phyloP scores from a whole-genome alignment of 1,284 basidiomycete genomes.

The Phenoliferia sp. region DNA sequence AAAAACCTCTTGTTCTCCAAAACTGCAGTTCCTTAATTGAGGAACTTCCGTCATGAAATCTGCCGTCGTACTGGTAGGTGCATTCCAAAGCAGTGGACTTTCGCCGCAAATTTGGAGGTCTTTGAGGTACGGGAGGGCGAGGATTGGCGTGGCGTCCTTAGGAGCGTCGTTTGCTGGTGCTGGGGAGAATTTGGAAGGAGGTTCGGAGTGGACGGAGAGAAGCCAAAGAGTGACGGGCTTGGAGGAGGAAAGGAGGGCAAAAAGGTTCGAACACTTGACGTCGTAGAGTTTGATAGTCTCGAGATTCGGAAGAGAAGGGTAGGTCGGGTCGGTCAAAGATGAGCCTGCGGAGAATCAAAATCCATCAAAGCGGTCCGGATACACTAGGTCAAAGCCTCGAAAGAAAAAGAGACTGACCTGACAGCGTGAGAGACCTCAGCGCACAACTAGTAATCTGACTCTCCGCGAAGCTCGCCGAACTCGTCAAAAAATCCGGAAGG shows the following conservation, averaged over 20 bases:
- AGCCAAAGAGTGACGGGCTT: constrained; percentile 4
- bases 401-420: not conserved
- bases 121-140: constrained; percentile 5
- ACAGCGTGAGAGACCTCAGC: not conserved
- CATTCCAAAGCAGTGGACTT: constrained; percentile 9
- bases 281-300: not conserved
- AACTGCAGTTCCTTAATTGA: not conserved
- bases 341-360: too few relatives aligned
- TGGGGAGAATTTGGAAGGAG: constrained; percentile 4
- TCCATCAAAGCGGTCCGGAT: too few relatives aligned
- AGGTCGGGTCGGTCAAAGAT: not conserved
- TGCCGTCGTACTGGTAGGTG: not conserved
- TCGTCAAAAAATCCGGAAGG: constrained; percentile 16
- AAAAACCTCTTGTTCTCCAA: too few relatives aligned
- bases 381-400: too few relatives aligned
- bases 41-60: constrained; percentile 8
- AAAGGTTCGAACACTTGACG: constrained; percentile 7
- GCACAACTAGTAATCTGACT: not conserved
- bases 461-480: not conserved
- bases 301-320: not conserved
- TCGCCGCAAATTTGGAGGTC: not conserved
- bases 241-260: constrained; percentile 7
- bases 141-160: constrained; percentile 8
- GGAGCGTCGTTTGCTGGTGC: not conserved
- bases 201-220: not conserved